phyloP scores from a whole-genome alignment of 1,284 basidiomycete species.

The Trichosporon sp. region DNA sequence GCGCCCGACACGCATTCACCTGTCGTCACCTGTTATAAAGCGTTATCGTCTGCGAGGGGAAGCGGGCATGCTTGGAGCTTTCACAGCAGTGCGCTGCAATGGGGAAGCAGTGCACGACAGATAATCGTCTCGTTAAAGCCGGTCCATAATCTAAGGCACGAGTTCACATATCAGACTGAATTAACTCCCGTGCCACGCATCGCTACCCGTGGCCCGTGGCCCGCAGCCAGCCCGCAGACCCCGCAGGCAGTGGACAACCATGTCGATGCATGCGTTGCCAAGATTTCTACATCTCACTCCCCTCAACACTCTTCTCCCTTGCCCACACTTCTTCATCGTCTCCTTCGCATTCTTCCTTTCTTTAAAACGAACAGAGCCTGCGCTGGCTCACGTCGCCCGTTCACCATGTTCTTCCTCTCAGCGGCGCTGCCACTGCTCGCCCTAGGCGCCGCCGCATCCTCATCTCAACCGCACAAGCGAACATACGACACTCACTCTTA shows the following conservation, averaged over 20 bases:
- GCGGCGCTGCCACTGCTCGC: constrained; percentile 29
- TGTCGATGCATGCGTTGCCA: not conserved
- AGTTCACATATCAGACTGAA: constrained; percentile 10
- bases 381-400: not conserved
- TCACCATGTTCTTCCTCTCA: constrained; percentile 26
- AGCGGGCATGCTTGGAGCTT: not conserved
- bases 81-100: not conserved
- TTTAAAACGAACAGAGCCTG: not conserved
- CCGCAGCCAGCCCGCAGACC: not conserved
- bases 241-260: not conserved
- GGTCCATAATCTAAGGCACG: constrained; percentile 14
- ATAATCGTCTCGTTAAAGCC: constrained; percentile 4
- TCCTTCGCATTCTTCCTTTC: not conserved
- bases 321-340: not conserved
- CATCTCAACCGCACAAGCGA: constrained; percentile 24
- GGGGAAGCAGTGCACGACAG: not conserved
- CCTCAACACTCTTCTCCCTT: not conserved
- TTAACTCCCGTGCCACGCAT: constrained; percentile 17
- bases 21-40: too few species aligned
- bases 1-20: not conserved
- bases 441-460: constrained; percentile 30
- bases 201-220: not conserved
- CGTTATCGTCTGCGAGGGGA: too few species aligned
- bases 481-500: constrained; percentile 81
- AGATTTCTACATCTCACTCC: constrained; percentile 9